Conservation (phyloP, 148 eudicot genomes). For the Silene uniflora region DNA sequence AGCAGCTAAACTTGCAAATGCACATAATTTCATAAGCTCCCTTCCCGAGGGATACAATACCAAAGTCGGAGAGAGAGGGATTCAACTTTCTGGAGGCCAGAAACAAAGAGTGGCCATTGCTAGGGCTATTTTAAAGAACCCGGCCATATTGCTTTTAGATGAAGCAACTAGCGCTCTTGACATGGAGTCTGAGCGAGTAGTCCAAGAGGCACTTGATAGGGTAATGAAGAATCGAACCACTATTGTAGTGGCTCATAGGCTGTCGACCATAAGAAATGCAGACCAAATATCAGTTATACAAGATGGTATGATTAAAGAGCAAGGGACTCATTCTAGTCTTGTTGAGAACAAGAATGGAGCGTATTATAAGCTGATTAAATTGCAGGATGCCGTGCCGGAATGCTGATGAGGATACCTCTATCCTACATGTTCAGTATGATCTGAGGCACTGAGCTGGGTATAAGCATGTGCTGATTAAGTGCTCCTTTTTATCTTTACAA, state of each 20-base stretch:
- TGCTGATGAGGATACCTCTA: not conserved
- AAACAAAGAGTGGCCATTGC: conserved; percentile 98
- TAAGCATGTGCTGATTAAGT: not conserved
- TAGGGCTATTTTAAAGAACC: conserved; percentile 80
- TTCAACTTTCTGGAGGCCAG: conserved; percentile 94
- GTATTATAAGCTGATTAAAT: conserved; percentile 61
- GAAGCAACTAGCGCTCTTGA: conserved; percentile 96
- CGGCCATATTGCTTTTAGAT: conserved; percentile 70
- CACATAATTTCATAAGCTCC: conserved; percentile 78
- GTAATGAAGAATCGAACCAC: conserved; percentile 89
- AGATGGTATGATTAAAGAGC: conserved; percentile 80
- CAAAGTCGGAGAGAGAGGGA: conserved; percentile 88
- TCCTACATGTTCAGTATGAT: conserved; percentile 1
- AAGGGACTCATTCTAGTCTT: conserved; percentile 73
- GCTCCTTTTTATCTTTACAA: not conserved
- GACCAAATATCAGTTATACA: conserved; percentile 87
- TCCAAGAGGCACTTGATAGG: conserved; percentile 81
- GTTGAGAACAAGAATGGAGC: conserved; percentile 58
- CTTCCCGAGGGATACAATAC: conserved; percentile 97
- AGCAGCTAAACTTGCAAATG: conserved; percentile 88
- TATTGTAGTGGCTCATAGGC: conserved; percentile 78
- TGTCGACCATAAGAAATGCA: conserved; percentile 84
- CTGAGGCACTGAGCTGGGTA: not conserved
- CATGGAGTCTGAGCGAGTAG: conserved; percentile 80
- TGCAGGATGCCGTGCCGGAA: conserved; percentile 52